Evolutionary conservation across 495 filamentous ascomycete species (phyloP), one percentile per base, ranked within the genome.

Genomic region (Xylaria scruposa): DNA sequence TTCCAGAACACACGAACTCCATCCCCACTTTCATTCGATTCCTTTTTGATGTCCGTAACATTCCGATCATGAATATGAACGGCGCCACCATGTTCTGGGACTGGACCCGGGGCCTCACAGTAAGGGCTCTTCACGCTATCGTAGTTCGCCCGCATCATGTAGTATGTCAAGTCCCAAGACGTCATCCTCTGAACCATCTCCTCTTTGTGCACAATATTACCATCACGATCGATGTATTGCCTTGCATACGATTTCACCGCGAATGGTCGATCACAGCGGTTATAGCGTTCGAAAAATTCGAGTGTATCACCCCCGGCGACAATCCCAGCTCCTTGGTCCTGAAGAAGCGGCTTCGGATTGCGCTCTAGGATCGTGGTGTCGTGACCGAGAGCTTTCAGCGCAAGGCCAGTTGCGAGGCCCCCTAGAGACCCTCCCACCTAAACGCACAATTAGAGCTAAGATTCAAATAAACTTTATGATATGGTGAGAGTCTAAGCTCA

Each of bases 251-350:
- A 83, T 17, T 68, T 74, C 19, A 87, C 81, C 7, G 80, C 75
- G 12, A 83, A 71, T 0, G 77, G 78, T 26, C 76, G 75, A 21
- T 81, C 72, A 63, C 76, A 81, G 60, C 82, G 80, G 54, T 82
- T 81, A 73, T 81, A 82, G 24, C 74, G 73, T 13, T 77, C 67
- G 40, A 84, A 75, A 31, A 82, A 78, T 8, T 75, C 78, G 1
- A 82, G 75, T 0, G 79, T 74, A 40, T 82, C 77, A 3, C 80
- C 78, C 0, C 85, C 83, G 10, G 83, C 83, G 0, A 86, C 84
- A 40, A 90, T 86, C 2, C 88, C 87, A 7, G 88, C 88, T 19
- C 88, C 88, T 78, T 89, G 86, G 73, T 87, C 84, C 60, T 87
- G 82, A 0, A 88, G 81, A 10, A 86, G 72, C 1, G 83, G 76